These are phyloP conservation scores for Trametes cubensis DNA, from an alignment of 768 basidiomycete species.

Conservation along the genomic window DNA sequence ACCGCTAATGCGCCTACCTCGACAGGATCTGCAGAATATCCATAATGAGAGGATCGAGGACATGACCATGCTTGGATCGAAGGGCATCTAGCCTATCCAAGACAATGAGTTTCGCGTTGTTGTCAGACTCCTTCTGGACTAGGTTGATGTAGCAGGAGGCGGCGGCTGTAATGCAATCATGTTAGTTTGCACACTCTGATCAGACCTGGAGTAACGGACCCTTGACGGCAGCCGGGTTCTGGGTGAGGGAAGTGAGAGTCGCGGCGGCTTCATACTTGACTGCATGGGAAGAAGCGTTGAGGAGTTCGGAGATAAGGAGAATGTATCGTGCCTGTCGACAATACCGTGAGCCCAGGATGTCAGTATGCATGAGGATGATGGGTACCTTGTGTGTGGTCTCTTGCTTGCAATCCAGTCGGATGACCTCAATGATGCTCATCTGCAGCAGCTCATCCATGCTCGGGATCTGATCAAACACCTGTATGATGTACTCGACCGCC, in stretches of 20 bases:
- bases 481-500: slow-evolving; percentile 89
- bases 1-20: slow-evolving; percentile 47
- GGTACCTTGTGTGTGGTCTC: slow-evolving; percentile 83
- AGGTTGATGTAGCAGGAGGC: slow-evolving; percentile 87
- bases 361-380: slow-evolving; percentile 12
- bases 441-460: slow-evolving; percentile 90
- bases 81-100: slow-evolving; percentile 86
- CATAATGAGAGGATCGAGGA: slow-evolving; percentile 91
- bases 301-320: slow-evolving; percentile 87
- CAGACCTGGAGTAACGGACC: slow-evolving; percentile 46
- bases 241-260: slow-evolving; percentile 89
- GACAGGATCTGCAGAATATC: slow-evolving; percentile 91
- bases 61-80: slow-evolving; percentile 81
- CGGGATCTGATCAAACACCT: slow-evolving; percentile 81
- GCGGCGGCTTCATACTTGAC: slow-evolving; percentile 98
- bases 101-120: slow-evolving; percentile 98
- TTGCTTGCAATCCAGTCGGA: slow-evolving; percentile 83
- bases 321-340: slow-evolving; percentile 82
- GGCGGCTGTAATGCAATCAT: slow-evolving; percentile 39
- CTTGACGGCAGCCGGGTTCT: slow-evolving; percentile 95
- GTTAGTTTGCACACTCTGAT: neutral
- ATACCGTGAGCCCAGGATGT: neutral
- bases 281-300: slow-evolving; percentile 86
- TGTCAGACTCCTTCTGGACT: slow-evolving; percentile 94
- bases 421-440: slow-evolving; percentile 94